Percentiles rank a stretch among this genome's conserved stretches.
These are phyloP conservation scores for Saccharomycopsis sp. DNA, from an alignment of 805 yeast species.

Conservation along the genomic window DNA sequence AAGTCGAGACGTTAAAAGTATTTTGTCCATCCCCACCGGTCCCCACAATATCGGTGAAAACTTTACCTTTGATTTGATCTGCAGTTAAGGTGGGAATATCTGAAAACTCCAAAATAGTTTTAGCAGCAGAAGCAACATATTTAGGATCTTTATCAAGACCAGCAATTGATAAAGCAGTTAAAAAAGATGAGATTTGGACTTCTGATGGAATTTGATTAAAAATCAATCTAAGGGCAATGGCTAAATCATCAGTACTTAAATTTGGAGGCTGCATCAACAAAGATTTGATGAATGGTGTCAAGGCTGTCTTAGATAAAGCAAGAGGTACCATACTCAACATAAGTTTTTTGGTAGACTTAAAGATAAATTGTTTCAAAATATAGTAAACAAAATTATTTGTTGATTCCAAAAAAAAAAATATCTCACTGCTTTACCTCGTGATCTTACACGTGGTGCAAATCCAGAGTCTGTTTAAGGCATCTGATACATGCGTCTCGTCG, in stretches of 20 bases:
- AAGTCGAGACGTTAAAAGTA: constrained; percentile 93
- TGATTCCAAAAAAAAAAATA: too few relatives aligned
- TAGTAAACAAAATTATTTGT: too few relatives aligned
- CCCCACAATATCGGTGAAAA: constrained; percentile 82
- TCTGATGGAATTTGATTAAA: constrained; percentile 6
- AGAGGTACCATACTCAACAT: too few relatives aligned
- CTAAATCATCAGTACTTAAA: constrained; percentile 12
- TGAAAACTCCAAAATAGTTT: constrained; percentile 58
- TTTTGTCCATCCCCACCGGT: constrained; percentile 99
- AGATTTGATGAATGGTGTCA: constrained; percentile 14
- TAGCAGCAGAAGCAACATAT: constrained; percentile 78
- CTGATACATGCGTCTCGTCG: too few relatives aligned
- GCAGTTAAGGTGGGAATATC: constrained; percentile 34
- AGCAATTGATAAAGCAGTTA: constrained; percentile 63
- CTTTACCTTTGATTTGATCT: constrained; percentile 33
- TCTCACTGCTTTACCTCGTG: too few relatives aligned
- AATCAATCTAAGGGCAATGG: constrained; percentile 21
- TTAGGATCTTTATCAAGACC: constrained; percentile 76
- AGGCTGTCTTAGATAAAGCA: constrained; percentile 1
- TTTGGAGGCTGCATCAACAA: constrained; percentile 12
- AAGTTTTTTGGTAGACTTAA: too few relatives aligned
- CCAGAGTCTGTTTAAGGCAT: too few relatives aligned
- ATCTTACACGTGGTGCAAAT: too few relatives aligned
- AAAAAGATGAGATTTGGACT: constrained; percentile 64
- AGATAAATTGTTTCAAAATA: too few relatives aligned